Evolutionary conservation across 2,329 filamentous ascomycete species (phyloP), one percentile per base, ranked within the genome.

Genomic region (Colletotrichum tropicale): DNA sequence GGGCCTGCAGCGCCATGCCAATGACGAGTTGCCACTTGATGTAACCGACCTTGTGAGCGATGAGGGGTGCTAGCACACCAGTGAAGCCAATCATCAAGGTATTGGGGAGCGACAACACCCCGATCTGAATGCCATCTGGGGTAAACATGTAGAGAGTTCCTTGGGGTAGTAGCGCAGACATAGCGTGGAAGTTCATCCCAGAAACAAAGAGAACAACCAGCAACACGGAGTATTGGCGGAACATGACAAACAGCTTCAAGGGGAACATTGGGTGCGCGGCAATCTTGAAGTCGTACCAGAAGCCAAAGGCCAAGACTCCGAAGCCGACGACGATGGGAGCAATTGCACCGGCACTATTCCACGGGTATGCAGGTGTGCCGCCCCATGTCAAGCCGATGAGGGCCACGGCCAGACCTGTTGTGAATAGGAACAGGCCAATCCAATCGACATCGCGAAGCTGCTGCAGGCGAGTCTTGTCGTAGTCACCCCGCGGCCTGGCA

Each of bases 111-210:
- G 73, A 70, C 6, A 77, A 61, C 2, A 69, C 32, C 5, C 82
- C 82, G 12, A 84, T 81, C 52, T 78, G 32, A 26, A 82, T 76
- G 10, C 78, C 78, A 30, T 83, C 78, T 21, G 79, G 80, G 55
- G 81, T 83, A 68, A 81, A 84, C 78, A 82, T 81, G 77, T 80
- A 83, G 1, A 82, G 69, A 2, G 81, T 80, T 10, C 77, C 80
- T 74, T 84, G 82, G 1, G 81, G 81, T 2, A 76, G 71, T 5
- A 84, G 77, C 3, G 80, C 79, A 10, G 80, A 78, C 36, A 83
- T 78, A 8, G 76, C 78, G 62, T 82, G 77, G 73, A 78, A 81
- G 74, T 82, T 79, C 81, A 83, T 82, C 28, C 82, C 82, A 1
- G 80, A 80, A 43, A 83, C 78, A 60, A 84, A 83, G 13, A 83